Evolutionary conservation across 345 rosid genomes (phyloP), one percentile per base, ranked within the genome.

Genomic region (Ceriops zippeliana): DNA sequence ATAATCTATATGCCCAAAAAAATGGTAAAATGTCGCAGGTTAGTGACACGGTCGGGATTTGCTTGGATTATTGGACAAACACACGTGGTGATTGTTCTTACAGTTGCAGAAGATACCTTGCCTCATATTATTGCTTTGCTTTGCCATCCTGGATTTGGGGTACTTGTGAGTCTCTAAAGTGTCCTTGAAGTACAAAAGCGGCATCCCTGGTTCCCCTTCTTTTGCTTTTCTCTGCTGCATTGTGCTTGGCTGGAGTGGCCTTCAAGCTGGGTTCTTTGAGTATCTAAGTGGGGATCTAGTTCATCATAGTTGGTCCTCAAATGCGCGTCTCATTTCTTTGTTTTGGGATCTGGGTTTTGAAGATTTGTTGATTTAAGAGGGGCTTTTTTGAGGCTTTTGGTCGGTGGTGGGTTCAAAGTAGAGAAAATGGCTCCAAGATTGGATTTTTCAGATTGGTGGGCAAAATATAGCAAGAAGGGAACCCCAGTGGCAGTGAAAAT

Each of bases 401-500:
- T 46, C 66, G 34, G 27, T 58, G 47, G 47, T 58, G 47, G 47
- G 56, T 32, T 47, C 32, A 20, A 47, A 49, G 66, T 22, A 68
- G 16, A 32, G 24, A 61, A 78, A 67, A 92, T 92, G 96, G 87
- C 89, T 77, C 86, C 90, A 38, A 78, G 88, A 62, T 75, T 84
- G 73, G 83, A 90, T 79, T 92, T 89, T 77, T 82, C 88, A 17
- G 83, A 79, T 27, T 85, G 88, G 89, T 83, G 93, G 96, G 75
- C 82, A 20, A 87, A 88, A 58, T 85, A 85, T 5, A 75, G 79
- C 57, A 82, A 84, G 80, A 86, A 80, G 69, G 95, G 96, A 27
- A 85, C 90, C 21, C 92, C 98, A 1, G 96, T 92, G 60, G 92
- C 88, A 13, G 96, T 90, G 11, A 92, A 83, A 74, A 92, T 92